These are phyloP conservation scores for Psidium friedrichsthalianum DNA, from an alignment of 345 rosid species.

Conservation along the genomic window DNA sequence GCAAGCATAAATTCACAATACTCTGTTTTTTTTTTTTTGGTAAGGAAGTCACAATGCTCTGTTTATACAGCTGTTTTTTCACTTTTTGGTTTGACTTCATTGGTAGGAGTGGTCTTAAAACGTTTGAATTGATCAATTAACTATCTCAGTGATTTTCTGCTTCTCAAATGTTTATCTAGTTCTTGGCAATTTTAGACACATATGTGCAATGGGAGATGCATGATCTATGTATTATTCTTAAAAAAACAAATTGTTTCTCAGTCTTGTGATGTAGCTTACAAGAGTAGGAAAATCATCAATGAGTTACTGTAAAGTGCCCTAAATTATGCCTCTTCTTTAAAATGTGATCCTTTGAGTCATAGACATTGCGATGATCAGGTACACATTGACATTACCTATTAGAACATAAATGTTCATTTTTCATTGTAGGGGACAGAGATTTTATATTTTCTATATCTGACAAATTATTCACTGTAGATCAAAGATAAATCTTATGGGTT, in stretches of 20 bases:
- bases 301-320: background rate
- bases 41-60: background rate
- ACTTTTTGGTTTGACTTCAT: background rate
- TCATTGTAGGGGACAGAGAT: background rate
- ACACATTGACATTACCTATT: background rate
- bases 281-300: background rate
- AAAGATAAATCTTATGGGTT: background rate
- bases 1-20: background rate
- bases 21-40: too few relatives aligned
- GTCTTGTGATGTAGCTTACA: background rate
- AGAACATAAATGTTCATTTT: background rate
- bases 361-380: background rate
- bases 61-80: background rate
- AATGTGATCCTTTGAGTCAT: background rate
- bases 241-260: background rate
- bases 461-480: background rate
- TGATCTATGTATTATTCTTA: background rate
- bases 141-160: background rate
- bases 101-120: background rate
- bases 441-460: background rate
- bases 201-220: background rate
- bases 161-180: background rate
- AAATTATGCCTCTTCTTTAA: background rate
- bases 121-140: background rate
- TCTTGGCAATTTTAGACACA: background rate